Evolutionary conservation across 805 yeast species (phyloP).

Genomic region (Monosporozyma solicola): DNA sequence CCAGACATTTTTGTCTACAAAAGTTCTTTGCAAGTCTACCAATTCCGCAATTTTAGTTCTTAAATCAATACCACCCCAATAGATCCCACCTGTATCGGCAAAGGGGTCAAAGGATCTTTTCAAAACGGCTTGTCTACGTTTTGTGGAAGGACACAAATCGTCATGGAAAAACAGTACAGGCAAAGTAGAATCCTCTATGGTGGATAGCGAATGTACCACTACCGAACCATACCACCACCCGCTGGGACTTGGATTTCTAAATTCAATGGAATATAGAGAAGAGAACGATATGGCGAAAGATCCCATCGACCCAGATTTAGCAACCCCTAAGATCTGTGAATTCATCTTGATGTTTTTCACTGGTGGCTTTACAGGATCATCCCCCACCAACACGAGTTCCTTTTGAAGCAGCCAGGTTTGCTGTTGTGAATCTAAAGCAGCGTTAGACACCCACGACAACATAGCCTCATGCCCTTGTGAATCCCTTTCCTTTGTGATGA

Average conservation of each 20-base stretch:
- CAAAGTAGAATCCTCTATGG: slow-evolving; percentile 42
- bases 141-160: slow-evolving; percentile 70
- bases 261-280: slow-evolving; percentile 68
- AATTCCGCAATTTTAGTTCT: slow-evolving; percentile 43
- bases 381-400: slow-evolving; percentile 5
- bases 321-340: neutral
- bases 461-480: slow-evolving; percentile 36
- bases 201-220: slow-evolving; percentile 51
- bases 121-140: slow-evolving; percentile 47
- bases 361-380: neutral
- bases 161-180: slow-evolving; percentile 93
- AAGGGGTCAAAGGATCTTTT: slow-evolving; percentile 70
- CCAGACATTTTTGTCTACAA: slow-evolving; percentile 62
- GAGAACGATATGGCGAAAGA: slow-evolving; percentile 33
- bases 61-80: slow-evolving; percentile 91
- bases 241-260: slow-evolving; percentile 63
- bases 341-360: neutral
- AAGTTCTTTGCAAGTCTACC: slow-evolving; percentile 57
- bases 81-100: slow-evolving; percentile 43
- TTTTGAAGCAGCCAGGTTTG: slow-evolving; percentile 12
- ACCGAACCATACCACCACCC: slow-evolving; percentile 94
- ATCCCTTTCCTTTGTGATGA: slow-evolving; percentile 45
- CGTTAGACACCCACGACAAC: slow-evolving; percentile 23
- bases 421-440: slow-evolving; percentile 9
- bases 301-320: slow-evolving; percentile 1